phyloP scores from a whole-genome alignment of 2,329 filamentous ascomycete species.

The Arthrobotrys iridis region DNA sequence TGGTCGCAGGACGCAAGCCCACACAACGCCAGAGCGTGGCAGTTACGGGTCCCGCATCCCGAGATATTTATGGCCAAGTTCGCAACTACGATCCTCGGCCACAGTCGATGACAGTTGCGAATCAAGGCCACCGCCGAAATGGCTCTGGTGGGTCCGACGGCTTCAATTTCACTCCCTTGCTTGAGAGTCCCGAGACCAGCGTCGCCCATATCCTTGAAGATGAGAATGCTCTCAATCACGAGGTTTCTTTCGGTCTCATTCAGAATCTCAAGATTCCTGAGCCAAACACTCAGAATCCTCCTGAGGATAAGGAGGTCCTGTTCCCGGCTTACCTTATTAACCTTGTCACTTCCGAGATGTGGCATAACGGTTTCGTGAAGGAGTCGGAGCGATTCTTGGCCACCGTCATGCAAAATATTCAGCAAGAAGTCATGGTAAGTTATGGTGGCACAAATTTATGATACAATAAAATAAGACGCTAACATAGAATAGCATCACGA shows the following conservation, averaged over 20 bases:
- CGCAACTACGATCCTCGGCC: conserved; percentile 94
- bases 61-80: conserved; percentile 59
- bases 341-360: conserved; percentile 98
- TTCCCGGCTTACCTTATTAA: conserved; percentile 99
- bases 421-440: conserved; percentile 89
- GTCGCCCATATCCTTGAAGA: conserved; percentile 92
- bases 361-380: conserved; percentile 99
- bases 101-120: conserved; percentile 89
- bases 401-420: conserved; percentile 99
- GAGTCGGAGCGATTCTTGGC: conserved; percentile 98
- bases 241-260: conserved; percentile 95
- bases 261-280: conserved; percentile 95
- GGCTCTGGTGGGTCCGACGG: conserved; percentile 62
- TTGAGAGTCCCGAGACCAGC: conserved; percentile 94
- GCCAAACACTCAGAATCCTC: conserved; percentile 84
- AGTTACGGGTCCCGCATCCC: conserved; percentile 60
- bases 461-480: too few relatives aligned
- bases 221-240: conserved; percentile 94
- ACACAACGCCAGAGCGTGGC: conserved; percentile 85
- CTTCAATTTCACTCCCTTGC: conserved; percentile 79
- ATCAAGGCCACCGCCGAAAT: conserved; percentile 64
- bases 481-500: conserved; percentile 75
- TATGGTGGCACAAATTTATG: too few relatives aligned
- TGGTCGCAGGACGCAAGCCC: conserved; percentile 96
- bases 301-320: conserved; percentile 96